These are phyloP conservation scores for Terfezia claveryi DNA, from an alignment of 495 filamentous ascomycete genomes.

Conservation along the genomic window DNA sequence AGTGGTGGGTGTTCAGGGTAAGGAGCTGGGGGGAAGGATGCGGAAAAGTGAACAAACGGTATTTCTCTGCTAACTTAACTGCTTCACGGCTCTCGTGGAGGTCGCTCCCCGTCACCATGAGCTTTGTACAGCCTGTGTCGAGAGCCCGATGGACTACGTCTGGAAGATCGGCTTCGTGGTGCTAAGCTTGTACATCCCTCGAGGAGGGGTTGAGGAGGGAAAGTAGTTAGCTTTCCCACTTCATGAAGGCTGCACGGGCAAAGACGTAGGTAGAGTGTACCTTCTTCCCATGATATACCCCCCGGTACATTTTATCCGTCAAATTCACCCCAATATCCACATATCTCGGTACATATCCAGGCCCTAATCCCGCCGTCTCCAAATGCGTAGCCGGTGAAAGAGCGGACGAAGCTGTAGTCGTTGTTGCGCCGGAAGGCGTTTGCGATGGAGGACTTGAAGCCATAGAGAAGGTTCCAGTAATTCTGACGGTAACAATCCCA, in stretches of 20 bases:
- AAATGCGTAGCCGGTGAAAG: constrained; percentile 19
- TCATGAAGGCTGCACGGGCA: too few species aligned
- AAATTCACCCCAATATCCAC: constrained; percentile 67
- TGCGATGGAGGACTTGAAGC: neutral
- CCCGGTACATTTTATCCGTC: constrained; percentile 65
- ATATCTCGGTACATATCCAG: constrained; percentile 11
- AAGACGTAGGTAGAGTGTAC: neutral
- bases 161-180: constrained; percentile 56
- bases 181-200: constrained; percentile 7
- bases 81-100: constrained; percentile 55
- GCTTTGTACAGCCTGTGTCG: constrained; percentile 57
- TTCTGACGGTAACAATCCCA: too few species aligned
- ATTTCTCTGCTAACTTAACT: constrained; percentile 44
- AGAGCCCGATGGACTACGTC: constrained; percentile 54
- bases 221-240: too few species aligned
- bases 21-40: too few species aligned
- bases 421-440: neutral
- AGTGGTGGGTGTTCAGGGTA: too few species aligned
- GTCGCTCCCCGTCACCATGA: constrained; percentile 88
- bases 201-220: too few species aligned
- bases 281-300: constrained; percentile 61
- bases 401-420: neutral
- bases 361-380: too few species aligned
- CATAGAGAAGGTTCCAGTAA: too few species aligned
- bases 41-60: constrained; percentile 32